Evolutionary conservation across 2,329 filamentous ascomycete genomes (phyloP), one percentile per base, ranked within the genome.

Genomic region (Didymella lethalis): DNA sequence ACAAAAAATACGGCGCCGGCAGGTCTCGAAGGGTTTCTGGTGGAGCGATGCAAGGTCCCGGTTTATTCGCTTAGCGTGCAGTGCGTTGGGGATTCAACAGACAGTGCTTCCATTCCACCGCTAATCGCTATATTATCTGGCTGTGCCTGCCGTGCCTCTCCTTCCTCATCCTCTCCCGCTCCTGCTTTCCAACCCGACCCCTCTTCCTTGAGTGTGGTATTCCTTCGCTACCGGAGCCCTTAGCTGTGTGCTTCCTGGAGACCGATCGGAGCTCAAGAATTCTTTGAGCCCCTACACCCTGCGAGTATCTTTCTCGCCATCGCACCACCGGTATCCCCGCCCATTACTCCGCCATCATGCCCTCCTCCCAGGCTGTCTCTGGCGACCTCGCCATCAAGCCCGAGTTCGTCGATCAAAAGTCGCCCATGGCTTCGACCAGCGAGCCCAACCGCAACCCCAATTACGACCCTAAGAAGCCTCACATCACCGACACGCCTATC

Each of bases 401-500:
- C 61, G 74, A 81, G 62, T 82, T 76, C 65, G 71, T 80, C 61
- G 79, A 79, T 51, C 77, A 82, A 72, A 77, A 79, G 12, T 77
- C 78, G 23, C 63, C 80, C 44, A 80, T 80, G 76, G 82, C 83
- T 29, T 81, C 80, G 71, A 77, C 80, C 20, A 71, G 77, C 60
- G 83, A 85, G 78, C 83, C 83, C 32, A 83, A 84, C 73, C 78
- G 70, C 58, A 83, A 82, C 66, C 66, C 76, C 45, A 81, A 80
- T 49, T 84, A 85, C 73, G 82, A 85, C 69, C 82, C 85, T 49
- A 86, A 89, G 82, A 96, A 96, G 82, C 85, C 89, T 72, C 92
- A 96, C 80, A 96, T 96, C 78, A 88, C 92, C 68, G 92, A 96
- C 62, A 85, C 85, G 64, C 90, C 90, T 65, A 90, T 96, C 66